Evolutionary conservation across 805 yeast genomes (phyloP), one percentile per base, ranked within the genome.

Genomic region (Metahyphopichia silvanorum): DNA sequence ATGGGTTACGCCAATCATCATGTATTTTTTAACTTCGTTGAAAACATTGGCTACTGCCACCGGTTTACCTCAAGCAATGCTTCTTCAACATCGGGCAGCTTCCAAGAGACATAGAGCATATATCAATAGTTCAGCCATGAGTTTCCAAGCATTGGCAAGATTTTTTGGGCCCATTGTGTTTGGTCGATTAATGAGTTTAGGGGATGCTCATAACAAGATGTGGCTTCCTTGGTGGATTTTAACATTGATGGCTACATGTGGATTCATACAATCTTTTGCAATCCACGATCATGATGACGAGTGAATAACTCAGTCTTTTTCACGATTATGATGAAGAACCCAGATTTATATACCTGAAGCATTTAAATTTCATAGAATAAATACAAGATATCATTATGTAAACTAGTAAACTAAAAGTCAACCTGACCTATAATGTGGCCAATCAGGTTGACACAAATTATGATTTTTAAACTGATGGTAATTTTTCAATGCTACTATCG

Each of bases 211-310:
- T 15, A 30, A 35, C n/a, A 39, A 40, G 4, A 59, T 55, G 10
- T 52, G 62, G 60, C 35, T 61, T 11, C 39, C 52, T 8, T 61
- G 67, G 67, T 60, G 65, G 64, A n/a, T 43, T 8, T 44, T 61
- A 51, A 43, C 59, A 12, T 31, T 46, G 2, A 34, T 60, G 36
- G 53, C 67, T 6, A 31, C 46, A 4, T 42, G 44, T 17, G 66
- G 66, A 4, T 42, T 47, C 23, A 32, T 53, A 17, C 64, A 58
- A 32, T 47, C 61, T 1, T 53, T 23, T n/a, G 13, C 25, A 12
- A 13, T 23, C 7, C n/a, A 4, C n/a, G 25, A 23, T n/a, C 9
- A 7, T 23, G 25, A 23, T 11, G 25, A 23, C 8, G 25, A 23
- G 7, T 13, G 13, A 11, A 7, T 23, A 12, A 23, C n/a, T n/a